Percentiles rank a stretch among this genome's conserved stretches.
phyloP scores from a whole-genome alignment of 2,329 filamentous ascomycete species.

The Aureobasidium sp. region DNA sequence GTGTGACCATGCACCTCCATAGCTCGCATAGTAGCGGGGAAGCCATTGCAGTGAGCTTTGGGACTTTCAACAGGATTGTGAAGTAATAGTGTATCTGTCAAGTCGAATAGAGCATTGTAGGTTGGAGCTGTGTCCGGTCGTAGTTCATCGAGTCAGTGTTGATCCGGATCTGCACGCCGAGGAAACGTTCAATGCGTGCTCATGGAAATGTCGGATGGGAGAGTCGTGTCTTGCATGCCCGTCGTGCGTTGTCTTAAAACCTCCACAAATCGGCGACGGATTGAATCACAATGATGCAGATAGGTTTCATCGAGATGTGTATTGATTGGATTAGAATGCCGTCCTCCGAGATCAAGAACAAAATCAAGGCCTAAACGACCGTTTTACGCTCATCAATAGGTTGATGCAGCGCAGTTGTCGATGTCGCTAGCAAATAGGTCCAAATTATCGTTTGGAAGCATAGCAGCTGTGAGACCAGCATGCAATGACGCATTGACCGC shows the following conservation, averaged over 20 bases:
- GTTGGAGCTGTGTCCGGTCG: neutral
- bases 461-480: too few relatives aligned
- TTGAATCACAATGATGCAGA: neutral
- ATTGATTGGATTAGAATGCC: neutral
- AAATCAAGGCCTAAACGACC: neutral
- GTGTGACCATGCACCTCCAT: too few relatives aligned
- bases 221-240: neutral
- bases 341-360: neutral
- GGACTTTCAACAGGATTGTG: neutral
- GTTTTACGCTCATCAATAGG: neutral
- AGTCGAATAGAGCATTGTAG: neutral
- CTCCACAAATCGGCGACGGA: neutral
- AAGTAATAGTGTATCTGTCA: neutral
- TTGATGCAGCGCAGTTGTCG: neutral
- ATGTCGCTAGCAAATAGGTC: neutral
- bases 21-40: too few relatives aligned
- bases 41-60: too few relatives aligned
- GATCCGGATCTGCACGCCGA: neutral
- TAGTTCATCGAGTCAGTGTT: neutral
- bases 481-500: too few relatives aligned
- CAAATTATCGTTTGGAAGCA: neutral
- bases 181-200: neutral
- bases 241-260: neutral
- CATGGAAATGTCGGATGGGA: neutral
- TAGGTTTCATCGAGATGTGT: neutral